Conservation (phyloP, 208 protist genomes). For the Novymonas esmeraldas region DNA sequence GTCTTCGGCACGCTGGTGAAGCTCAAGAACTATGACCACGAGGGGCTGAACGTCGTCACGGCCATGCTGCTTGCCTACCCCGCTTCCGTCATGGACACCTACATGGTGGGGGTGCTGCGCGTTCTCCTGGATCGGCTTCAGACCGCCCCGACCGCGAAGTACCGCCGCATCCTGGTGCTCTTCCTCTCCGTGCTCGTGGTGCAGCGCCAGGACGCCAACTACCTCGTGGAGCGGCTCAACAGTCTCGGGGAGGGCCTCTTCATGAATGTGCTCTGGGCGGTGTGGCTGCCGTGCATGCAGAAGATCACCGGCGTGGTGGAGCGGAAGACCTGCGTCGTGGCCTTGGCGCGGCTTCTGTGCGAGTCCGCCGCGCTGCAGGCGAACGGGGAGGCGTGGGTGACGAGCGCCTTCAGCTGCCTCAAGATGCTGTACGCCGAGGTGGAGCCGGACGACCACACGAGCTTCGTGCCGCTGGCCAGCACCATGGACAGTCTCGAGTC, state of each 20-base stretch:
- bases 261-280: constrained; percentile 66
- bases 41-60: constrained; percentile 89
- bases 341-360: constrained; percentile 72
- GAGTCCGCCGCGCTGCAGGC: constrained; percentile 65
- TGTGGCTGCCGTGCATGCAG: constrained; percentile 85
- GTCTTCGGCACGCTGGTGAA: constrained; percentile 74
- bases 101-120: constrained; percentile 63
- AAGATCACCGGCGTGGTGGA: constrained; percentile 83
- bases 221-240: constrained; percentile 68
- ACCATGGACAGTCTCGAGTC: constrained; percentile 42
- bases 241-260: constrained; percentile 79
- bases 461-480: constrained; percentile 54
- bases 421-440: constrained; percentile 73
- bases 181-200: constrained; percentile 85
- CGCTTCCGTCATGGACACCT: constrained; percentile 50
- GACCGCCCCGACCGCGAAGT: constrained; percentile 84
- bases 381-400: constrained; percentile 56
- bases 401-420: constrained; percentile 69
- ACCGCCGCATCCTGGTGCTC: constrained; percentile 86
- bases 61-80: constrained; percentile 82
- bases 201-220: constrained; percentile 51
- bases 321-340: constrained; percentile 86
- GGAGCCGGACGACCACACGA: constrained; percentile 81
- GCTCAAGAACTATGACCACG: constrained; percentile 89
- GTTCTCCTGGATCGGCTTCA: constrained; percentile 78